phyloP scores from a whole-genome alignment of 331 rosid genomes.

The Quercus tomentella region DNA sequence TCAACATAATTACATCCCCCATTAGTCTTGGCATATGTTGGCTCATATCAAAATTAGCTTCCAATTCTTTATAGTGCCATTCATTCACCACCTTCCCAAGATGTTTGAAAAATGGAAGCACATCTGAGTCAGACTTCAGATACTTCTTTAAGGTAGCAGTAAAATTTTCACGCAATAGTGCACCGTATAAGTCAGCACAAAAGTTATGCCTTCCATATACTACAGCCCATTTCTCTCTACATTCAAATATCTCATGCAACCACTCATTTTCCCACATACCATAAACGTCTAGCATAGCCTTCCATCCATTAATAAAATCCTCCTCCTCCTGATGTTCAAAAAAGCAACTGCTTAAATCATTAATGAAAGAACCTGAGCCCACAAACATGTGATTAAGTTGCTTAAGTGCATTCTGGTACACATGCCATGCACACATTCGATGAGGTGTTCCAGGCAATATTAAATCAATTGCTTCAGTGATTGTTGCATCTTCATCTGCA shows the following conservation, averaged over 20 bases:
- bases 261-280: slow-evolving; percentile 49
- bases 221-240: slow-evolving; percentile 50
- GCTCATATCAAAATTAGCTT: slow-evolving; percentile 48
- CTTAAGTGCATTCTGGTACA: slow-evolving; percentile 44
- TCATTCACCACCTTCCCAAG: slow-evolving; percentile 42
- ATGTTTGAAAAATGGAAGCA: slow-evolving; percentile 41
- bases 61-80: slow-evolving; percentile 50
- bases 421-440: slow-evolving; percentile 50
- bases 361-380: slow-evolving; percentile 30
- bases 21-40: slow-evolving; percentile 40
- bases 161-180: slow-evolving; percentile 31
- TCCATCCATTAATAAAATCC: slow-evolving; percentile 53
- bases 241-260: slow-evolving; percentile 35
- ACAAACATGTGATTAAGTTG: slow-evolving; percentile 29
- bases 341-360: slow-evolving; percentile 45
- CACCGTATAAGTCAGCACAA: slow-evolving; percentile 44
- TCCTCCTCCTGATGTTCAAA: slow-evolving; percentile 49
- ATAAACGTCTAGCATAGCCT: slow-evolving; percentile 34
- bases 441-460: slow-evolving; percentile 29
- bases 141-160: slow-evolving; percentile 35
- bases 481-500: slow-evolving; percentile 36
- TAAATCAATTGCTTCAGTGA: slow-evolving; percentile 35
- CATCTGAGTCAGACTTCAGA: slow-evolving; percentile 33
- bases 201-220: slow-evolving; percentile 40
- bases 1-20: slow-evolving; percentile 49